Evolutionary conservation across 1,284 basidiomycete genomes (phyloP).

Genomic region (Leccinum griseonigrum): DNA sequence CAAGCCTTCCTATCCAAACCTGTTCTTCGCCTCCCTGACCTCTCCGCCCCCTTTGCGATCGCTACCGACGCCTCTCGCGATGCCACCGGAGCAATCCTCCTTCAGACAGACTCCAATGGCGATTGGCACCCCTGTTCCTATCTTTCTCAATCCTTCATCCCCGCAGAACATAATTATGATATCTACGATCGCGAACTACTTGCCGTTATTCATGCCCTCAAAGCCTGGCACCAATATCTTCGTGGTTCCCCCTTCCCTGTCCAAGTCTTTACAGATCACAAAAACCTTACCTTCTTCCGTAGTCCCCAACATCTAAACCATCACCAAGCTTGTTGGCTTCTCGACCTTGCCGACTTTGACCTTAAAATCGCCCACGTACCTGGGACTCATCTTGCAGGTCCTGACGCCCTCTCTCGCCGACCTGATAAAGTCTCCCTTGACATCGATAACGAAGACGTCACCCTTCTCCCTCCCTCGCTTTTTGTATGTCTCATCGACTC

Average conservation of each 20-base stretch:
- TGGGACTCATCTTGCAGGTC: not conserved
- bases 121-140: not conserved
- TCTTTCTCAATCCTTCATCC: not conserved
- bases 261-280: too few relatives aligned
- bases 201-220: not conserved
- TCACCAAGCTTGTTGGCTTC: too few relatives aligned
- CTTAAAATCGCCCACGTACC: not conserved
- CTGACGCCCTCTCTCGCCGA: not conserved
- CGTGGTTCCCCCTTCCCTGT: too few relatives aligned
- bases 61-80: not conserved
- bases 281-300: too few relatives aligned
- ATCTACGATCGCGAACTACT: not conserved
- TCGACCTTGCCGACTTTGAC: not conserved
- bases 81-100: not conserved
- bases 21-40: too few relatives aligned
- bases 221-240: too few relatives aligned
- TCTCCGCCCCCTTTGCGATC: too few relatives aligned
- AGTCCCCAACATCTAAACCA: too few relatives aligned
- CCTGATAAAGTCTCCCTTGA: not conserved
- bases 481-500: not conserved
- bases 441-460: not conserved
- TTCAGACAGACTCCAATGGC: not conserved
- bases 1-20: not conserved
- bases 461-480: not conserved
- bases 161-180: not conserved